Evolutionary conservation across 306 rosid genomes (phyloP).

Genomic region (Dryas octopetala): DNA sequence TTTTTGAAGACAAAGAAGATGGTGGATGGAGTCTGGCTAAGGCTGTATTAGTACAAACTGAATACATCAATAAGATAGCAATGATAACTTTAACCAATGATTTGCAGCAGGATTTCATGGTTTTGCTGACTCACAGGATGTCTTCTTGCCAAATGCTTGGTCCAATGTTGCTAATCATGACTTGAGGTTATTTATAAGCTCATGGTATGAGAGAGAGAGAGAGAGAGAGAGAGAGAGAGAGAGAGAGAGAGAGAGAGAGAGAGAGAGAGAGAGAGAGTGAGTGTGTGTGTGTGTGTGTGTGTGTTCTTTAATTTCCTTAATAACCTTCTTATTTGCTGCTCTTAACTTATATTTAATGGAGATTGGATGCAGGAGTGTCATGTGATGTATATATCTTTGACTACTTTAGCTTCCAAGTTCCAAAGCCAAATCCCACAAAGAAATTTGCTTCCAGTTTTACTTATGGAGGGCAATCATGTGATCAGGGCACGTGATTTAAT

Average conservation of each 20-base stretch:
- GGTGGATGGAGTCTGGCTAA: slow-evolving; percentile 50
- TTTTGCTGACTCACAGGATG: slow-evolving; percentile 49
- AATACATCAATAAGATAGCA: slow-evolving; percentile 46
- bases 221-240: not conserved
- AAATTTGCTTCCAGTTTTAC: slow-evolving; percentile 23
- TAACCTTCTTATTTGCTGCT: slow-evolving; percentile 15
- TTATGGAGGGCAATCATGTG: slow-evolving; percentile 46
- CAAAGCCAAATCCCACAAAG: slow-evolving; percentile 56
- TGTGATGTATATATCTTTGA: slow-evolving; percentile 65
- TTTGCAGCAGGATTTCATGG: slow-evolving; percentile 53
- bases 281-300: no score
- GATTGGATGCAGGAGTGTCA: slow-evolving; percentile 50
- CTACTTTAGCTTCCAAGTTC: slow-evolving; percentile 61
- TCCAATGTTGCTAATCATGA: slow-evolving; percentile 44
- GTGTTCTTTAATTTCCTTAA: not conserved
- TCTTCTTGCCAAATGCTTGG: slow-evolving; percentile 39
- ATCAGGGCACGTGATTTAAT: slow-evolving; percentile 59
- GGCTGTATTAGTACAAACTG: slow-evolving; percentile 31
- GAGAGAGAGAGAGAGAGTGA: not conserved
- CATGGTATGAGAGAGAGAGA: not conserved
- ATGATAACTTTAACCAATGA: slow-evolving; percentile 40
- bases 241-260: not conserved
- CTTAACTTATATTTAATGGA: slow-evolving; percentile 28
- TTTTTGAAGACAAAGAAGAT: slow-evolving; percentile 35
- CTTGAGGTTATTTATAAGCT: slow-evolving; percentile 27